These are phyloP conservation scores for Claviceps sp. DNA, from an alignment of 2,329 filamentous ascomycete species.

Conservation along the genomic window DNA sequence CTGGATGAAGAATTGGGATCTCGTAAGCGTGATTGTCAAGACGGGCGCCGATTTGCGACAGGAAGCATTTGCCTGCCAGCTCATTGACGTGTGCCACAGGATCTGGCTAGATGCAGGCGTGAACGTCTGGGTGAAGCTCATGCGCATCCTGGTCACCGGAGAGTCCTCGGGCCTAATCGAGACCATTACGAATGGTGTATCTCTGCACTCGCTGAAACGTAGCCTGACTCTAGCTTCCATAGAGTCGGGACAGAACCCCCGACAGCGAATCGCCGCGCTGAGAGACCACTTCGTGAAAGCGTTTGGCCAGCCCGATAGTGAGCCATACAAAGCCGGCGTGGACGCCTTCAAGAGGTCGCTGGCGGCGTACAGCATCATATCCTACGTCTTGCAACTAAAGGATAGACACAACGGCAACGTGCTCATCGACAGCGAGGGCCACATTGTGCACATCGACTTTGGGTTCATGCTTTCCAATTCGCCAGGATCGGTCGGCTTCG, in stretches of 20 bases:
- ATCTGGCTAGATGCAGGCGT: slow-evolving; percentile 66
- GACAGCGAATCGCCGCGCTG: slow-evolving; percentile 64
- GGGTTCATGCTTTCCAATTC: slow-evolving; percentile 85
- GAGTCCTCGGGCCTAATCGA: slow-evolving; percentile 76
- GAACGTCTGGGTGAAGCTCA: slow-evolving; percentile 77
- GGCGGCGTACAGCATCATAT: slow-evolving; percentile 75
- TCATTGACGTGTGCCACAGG: slow-evolving; percentile 68
- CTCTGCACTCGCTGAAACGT: slow-evolving; percentile 73
- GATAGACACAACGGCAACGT: slow-evolving; percentile 81
- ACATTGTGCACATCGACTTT: slow-evolving; percentile 82
- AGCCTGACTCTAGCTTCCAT: slow-evolving; percentile 65
- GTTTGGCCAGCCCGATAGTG: slow-evolving; percentile 57
- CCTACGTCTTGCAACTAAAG: slow-evolving; percentile 72
- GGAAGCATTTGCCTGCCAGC: slow-evolving; percentile 76
- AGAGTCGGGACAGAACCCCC: slow-evolving; percentile 57
- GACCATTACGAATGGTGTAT: slow-evolving; percentile 79
- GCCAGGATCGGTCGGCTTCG: slow-evolving; percentile 71
- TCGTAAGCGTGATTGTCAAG: slow-evolving; percentile 78
- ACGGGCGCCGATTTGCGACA: slow-evolving; percentile 72
- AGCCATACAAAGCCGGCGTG: slow-evolving; percentile 56
- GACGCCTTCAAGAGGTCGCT: slow-evolving; percentile 72
- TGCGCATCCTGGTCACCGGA: slow-evolving; percentile 76
- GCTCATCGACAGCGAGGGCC: slow-evolving; percentile 71
- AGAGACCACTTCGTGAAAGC: slow-evolving; percentile 72
- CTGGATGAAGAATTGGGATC: slow-evolving; percentile 83